Base-by-base conservation (phyloP, 257 asterid genomes). In the Scutellaria galericulata region DNA sequence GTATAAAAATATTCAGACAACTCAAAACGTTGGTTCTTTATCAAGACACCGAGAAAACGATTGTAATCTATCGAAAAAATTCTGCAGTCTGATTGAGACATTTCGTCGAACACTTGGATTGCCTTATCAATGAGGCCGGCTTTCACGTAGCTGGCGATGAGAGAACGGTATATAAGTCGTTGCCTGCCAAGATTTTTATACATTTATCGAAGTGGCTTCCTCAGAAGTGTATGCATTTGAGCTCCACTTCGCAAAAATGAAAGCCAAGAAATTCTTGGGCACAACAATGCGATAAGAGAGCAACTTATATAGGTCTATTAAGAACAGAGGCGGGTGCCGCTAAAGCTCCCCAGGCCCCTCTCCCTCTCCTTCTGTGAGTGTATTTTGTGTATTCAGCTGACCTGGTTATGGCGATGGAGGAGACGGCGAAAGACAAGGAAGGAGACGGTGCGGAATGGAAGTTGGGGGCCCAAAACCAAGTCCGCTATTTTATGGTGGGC, bases 51-150 rank as follows among this genome's bases (percentile, higher is more conserved):
- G 41, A 95, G 83, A 27, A 95, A 87, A 5, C 99, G 81, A 50
- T 95, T 92, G 90, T 90, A 95, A 69, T 95, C 99, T 3, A 87
- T 64, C 76, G 98, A 87, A 68, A 92, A 91, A 50, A 92, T 78
- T 78, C 97, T 85, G 81, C 93, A 90, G 58, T 86, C 92, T 72
- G 97, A 91, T 10, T 83, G 86, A 72, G 93, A 79, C 98, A 95
- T 90, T 76, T 87, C 83, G 80, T 95, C 96, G 83, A 95, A 95
- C 93, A 87, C 94, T 70, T 90, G 83, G 82, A 92, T 67, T 74
- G 98, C 97, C 72, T 81, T 78, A 47, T 88, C 87, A 45, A 94
- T 80, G 66, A 76, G 80, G 42, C 93, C 97, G 8, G 85, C 81
- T 80, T 88, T 91, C 31, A 91, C 93, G 66, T 79, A 84, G 71